Evolutionary conservation across 176 grass and related monocot species (phyloP), one percentile per base, ranked within the genome.

Genomic region (Phoenix roebelenii): DNA sequence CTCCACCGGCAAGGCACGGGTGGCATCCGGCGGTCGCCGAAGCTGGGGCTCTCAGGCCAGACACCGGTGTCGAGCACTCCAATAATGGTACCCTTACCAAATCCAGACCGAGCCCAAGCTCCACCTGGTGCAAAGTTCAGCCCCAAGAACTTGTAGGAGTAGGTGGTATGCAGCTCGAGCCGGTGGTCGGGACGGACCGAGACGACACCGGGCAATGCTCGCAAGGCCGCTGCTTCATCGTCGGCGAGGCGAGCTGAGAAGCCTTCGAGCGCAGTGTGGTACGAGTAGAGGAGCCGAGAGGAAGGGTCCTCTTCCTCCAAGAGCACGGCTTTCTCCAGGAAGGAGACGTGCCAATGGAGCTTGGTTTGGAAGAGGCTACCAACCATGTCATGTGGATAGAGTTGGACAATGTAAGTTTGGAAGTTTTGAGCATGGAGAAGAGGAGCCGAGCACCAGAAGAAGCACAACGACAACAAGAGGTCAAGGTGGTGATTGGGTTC

Each of bases 1-100:
- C 48, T 49, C 91, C 91, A 96, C 60, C 77, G 67, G 10, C 20
- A 25, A 0, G 91, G 80, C 56, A 72, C 72, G 0, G 83, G 80
- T 12, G 91, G 80, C 86, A 96, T 96, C n/a, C 69, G 54, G 48
- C 58, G 67, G 72, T 96, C 91, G 7, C 79, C 49, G 64, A 96
- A 96, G 83, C 86, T 90, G 3, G 91, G 86, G 54, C 54, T 96
- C 67, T 96, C 91, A 5, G 91, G 91, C 91, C 91, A 96, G 9
- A 96, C 86, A 24, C 86, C 91, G 14, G 91, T 96, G 57, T 96
- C 91, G 65, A 96, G 86, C 39, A 96, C 91, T 16, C 91, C 91
- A 50, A 96, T 25, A 62, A 96, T 79, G 61, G 63, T 22, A 19
- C 83, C 80, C 10, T 54, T 80, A 29, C 91, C 91, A 25, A 69